Evolutionary conservation across 129 eudicot genomes (phyloP).

Genomic region (Erigeron canadensis): DNA sequence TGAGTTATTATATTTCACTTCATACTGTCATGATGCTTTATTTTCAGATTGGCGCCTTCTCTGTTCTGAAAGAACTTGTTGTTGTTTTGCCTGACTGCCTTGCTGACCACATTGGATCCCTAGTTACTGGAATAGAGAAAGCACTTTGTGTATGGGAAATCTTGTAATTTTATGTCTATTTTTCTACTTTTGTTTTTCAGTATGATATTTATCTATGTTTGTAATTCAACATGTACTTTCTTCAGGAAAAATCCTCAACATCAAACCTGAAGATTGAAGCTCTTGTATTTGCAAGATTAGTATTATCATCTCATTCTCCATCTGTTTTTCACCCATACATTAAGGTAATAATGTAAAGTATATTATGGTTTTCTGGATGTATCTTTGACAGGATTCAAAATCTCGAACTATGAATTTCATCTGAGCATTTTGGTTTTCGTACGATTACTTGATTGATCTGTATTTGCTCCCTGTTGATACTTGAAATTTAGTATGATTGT

Average conservation of each 20-base stretch:
- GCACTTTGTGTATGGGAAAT: slow-evolving; percentile 74
- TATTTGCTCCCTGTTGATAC: too few species aligned
- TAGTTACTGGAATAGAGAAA: slow-evolving; percentile 95
- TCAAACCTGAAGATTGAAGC: slow-evolving; percentile 98
- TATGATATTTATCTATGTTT: background rate
- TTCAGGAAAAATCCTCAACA: slow-evolving; percentile 93
- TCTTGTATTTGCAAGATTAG: slow-evolving; percentile 87
- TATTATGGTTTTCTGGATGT: background rate
- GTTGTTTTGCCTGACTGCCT: slow-evolving; percentile 97
- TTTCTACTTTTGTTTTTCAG: background rate
- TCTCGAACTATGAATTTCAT: slow-evolving; percentile 10
- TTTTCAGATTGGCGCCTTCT: slow-evolving; percentile 94
- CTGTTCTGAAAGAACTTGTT: slow-evolving; percentile 93
- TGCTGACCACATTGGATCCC: slow-evolving; percentile 96
- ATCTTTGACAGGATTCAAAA: background rate
- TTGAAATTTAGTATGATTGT: background rate
- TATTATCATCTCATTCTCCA: slow-evolving; percentile 91
- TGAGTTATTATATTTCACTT: background rate
- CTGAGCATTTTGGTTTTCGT: background rate
- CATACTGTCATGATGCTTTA: background rate
- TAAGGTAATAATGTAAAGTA: slow-evolving; percentile 57
- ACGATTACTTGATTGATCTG: too few species aligned
- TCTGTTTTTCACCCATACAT: slow-evolving; percentile 89
- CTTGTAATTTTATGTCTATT: background rate
- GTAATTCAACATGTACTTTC: slow-evolving; percentile 6